Conservation (phyloP, 2,329 filamentous ascomycete genomes). For the Pestalotiopsis sp. region DNA sequence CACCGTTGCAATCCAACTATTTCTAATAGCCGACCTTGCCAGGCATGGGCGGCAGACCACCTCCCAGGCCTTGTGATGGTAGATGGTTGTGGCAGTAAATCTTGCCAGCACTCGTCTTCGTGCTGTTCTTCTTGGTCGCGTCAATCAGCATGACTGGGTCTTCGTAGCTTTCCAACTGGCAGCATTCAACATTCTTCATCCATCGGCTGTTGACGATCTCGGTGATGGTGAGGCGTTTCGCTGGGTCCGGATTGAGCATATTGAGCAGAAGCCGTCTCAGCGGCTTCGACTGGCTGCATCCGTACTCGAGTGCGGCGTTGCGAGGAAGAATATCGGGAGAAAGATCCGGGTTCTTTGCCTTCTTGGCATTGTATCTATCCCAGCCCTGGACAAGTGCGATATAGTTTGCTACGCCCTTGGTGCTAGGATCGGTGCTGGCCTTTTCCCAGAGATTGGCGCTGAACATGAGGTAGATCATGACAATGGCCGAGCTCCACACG, state of each 20-base stretch:
- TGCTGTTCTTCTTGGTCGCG: slow-evolving; percentile 55
- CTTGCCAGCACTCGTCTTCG: slow-evolving; percentile 45
- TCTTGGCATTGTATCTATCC: slow-evolving; percentile 65
- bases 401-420: slow-evolving; percentile 57
- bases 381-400: slow-evolving; percentile 66
- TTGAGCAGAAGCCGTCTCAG: slow-evolving; percentile 72
- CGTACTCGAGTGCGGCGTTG: slow-evolving; percentile 64
- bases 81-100: slow-evolving; percentile 63
- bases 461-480: slow-evolving; percentile 77
- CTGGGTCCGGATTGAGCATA: slow-evolving; percentile 82
- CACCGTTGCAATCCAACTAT: neutral
- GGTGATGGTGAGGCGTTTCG: slow-evolving; percentile 68
- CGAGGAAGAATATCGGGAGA: slow-evolving; percentile 67
- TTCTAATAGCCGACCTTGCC: slow-evolving; percentile 54
- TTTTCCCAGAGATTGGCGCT: slow-evolving; percentile 74
- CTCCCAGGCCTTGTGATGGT: slow-evolving; percentile 46
- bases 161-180: slow-evolving; percentile 69
- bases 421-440: slow-evolving; percentile 48
- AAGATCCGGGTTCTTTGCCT: slow-evolving; percentile 41
- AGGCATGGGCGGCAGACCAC: slow-evolving; percentile 56
- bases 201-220: slow-evolving; percentile 72
- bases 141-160: slow-evolving; percentile 65
- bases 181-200: slow-evolving; percentile 77
- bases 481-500: slow-evolving; percentile 83
- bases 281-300: slow-evolving; percentile 62